Conservation (phyloP, 192 early-diverging fungal species). For the Chytriomyces confervae region DNA sequence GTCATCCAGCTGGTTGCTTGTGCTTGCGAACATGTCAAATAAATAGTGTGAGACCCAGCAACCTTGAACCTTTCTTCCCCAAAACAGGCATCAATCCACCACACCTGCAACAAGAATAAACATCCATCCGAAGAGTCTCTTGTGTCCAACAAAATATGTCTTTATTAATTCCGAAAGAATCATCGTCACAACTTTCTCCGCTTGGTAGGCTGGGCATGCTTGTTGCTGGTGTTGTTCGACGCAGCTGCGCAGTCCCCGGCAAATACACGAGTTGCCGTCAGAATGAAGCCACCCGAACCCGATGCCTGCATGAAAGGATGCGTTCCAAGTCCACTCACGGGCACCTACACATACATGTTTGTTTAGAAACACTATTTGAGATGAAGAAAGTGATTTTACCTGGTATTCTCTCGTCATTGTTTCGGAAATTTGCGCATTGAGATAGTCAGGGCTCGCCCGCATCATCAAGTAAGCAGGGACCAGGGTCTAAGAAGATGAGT, state of each 20-base stretch:
- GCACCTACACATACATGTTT: slow-evolving; percentile 26
- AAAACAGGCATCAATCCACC: no score
- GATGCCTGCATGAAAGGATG: slow-evolving; percentile 59
- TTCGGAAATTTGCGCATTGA: slow-evolving; percentile 88
- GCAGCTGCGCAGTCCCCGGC: slow-evolving; percentile 6
- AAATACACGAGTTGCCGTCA: slow-evolving; percentile 33
- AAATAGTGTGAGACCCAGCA: no score
- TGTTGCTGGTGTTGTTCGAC: neutral
- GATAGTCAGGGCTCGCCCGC: slow-evolving; percentile 67
- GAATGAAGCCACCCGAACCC: slow-evolving; percentile 53
- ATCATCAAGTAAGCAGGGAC: slow-evolving; percentile 51
- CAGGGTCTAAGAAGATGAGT: slow-evolving; percentile 34
- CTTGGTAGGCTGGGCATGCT: neutral
- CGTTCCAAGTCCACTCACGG: slow-evolving; percentile 48
- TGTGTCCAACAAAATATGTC: no score
- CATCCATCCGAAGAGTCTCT: no score
- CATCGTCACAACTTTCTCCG: slow-evolving; percentile 19
- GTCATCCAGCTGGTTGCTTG: no score
- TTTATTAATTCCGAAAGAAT: neutral
- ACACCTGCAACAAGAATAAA: no score
- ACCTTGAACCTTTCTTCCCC: no score
- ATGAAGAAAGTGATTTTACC: slow-evolving; percentile 28
- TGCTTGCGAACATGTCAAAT: no score
- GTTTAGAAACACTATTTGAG: slow-evolving; percentile 8
- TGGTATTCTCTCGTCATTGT: slow-evolving; percentile 86